Evolutionary conservation across 345 rosid species (phyloP).

Genomic region (Eutrema yunnanense): DNA sequence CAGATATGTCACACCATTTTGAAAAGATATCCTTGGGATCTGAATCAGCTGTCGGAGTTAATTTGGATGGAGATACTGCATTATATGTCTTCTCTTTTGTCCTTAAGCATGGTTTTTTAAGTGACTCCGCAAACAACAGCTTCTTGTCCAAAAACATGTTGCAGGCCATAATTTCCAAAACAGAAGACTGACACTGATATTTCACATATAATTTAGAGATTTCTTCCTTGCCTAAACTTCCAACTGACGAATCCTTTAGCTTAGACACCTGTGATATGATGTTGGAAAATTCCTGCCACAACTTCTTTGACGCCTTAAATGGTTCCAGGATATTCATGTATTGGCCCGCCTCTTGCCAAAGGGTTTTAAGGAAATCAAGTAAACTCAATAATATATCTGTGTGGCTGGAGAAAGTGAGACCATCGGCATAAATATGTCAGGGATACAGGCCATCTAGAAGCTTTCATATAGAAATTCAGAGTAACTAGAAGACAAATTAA

Average conservation of each 20-base stretch:
- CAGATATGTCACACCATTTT: constrained; percentile 56
- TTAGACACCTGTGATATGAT: constrained; percentile 34
- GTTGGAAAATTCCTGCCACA: constrained; percentile 66
- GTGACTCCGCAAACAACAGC: constrained; percentile 53
- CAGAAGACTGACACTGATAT: constrained; percentile 61
- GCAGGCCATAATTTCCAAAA: constrained; percentile 74
- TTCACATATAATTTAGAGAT: constrained; percentile 41
- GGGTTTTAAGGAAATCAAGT: constrained; percentile 67
- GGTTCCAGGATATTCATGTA: constrained; percentile 47
- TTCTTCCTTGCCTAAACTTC: constrained; percentile 36
- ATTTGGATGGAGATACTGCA: constrained; percentile 27
- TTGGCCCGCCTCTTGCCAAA: constrained; percentile 91
- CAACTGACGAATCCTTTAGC: constrained; percentile 35
- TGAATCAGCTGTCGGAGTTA: constrained; percentile 28
- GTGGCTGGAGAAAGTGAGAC: constrained; percentile 47
- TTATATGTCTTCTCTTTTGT: constrained; percentile 29
- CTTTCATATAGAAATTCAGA: background rate
- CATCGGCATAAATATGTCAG: constrained; percentile 9
- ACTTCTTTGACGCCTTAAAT: constrained; percentile 45
- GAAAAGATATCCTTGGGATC: constrained; percentile 45
- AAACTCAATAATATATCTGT: constrained; percentile 47
- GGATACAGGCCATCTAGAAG: constrained; percentile 13
- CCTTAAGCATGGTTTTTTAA: constrained; percentile 30
- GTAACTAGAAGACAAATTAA: background rate
- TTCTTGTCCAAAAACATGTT: constrained; percentile 76